Evolutionary conservation across 257 asterid species (phyloP).

Genomic region (Linderniella brevidens): DNA sequence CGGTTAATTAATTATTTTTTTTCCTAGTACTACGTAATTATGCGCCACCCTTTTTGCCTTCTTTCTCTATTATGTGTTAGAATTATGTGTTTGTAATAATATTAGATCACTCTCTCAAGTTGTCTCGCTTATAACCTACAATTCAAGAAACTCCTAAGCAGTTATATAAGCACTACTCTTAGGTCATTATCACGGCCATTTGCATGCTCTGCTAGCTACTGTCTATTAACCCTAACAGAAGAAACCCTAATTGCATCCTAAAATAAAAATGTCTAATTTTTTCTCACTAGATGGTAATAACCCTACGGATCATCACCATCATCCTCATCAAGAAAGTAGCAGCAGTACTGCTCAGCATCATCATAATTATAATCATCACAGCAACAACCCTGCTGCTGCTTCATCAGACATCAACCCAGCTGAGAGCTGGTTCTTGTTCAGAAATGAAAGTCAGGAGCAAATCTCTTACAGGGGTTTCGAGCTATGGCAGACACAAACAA

Average conservation of each 20-base stretch:
- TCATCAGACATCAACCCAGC: constrained; percentile 28
- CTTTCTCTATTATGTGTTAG: too few relatives aligned
- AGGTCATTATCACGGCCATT: constrained; percentile 10
- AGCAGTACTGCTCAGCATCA: constrained; percentile 2
- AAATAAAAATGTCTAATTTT: constrained; percentile 44
- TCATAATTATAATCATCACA: too few relatives aligned
- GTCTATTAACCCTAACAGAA: neutral
- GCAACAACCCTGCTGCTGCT: neutral
- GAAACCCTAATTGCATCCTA: constrained; percentile 11
- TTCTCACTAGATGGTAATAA: constrained; percentile 39
- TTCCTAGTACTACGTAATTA: too few relatives aligned
- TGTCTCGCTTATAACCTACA: constrained; percentile 25
- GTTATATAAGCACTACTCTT: constrained; percentile 20
- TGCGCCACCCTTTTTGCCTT: too few relatives aligned
- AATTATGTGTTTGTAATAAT: too few relatives aligned
- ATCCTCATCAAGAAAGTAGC: constrained; percentile 12
- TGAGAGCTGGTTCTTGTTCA: constrained; percentile 36
- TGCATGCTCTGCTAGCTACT: too few relatives aligned
- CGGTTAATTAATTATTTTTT: too few relatives aligned
- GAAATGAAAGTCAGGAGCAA: constrained; percentile 16
- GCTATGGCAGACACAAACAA: constrained; percentile 36
- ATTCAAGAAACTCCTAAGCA: constrained; percentile 14
- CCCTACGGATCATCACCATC: constrained; percentile 3
- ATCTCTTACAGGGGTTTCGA: constrained; percentile 45
- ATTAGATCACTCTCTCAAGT: constrained; percentile 8